phyloP scores from a whole-genome alignment of 805 yeast species.

The Saturnispora kantuleensis region DNA sequence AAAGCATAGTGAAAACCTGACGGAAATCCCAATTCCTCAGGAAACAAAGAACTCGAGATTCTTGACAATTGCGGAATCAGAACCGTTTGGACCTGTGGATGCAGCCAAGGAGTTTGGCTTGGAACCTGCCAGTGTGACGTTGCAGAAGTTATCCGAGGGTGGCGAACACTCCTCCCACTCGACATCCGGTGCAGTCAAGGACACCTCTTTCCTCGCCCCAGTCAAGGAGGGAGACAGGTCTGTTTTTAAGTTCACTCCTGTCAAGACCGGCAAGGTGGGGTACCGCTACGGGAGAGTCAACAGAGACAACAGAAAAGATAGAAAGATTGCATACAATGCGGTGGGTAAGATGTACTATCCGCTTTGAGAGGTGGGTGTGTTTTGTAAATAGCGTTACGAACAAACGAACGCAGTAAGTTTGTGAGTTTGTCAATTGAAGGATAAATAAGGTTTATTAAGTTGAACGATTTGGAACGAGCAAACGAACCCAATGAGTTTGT shows the following conservation, averaged over 20 bases:
- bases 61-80: constrained; percentile 84
- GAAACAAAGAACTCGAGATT: constrained; percentile 76
- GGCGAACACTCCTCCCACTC: constrained; percentile 38
- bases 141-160: constrained; percentile 55
- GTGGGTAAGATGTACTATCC: constrained; percentile 44
- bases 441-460: no score
- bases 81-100: constrained; percentile 92
- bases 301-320: constrained; percentile 82
- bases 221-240: constrained; percentile 60
- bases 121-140: constrained; percentile 78
- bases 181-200: constrained; percentile 19
- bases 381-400: background rate
- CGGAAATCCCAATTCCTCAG: constrained; percentile 89
- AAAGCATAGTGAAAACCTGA: constrained; percentile 56
- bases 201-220: constrained; percentile 41
- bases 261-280: constrained; percentile 79
- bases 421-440: no score
- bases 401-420: background rate
- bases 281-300: constrained; percentile 83
- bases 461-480: no score
- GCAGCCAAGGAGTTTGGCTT: constrained; percentile 78
- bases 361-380: constrained; percentile 7
- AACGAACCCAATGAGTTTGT: no score
- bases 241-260: constrained; percentile 64
- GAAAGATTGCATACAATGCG: constrained; percentile 62